Evolutionary conservation across 2,329 filamentous ascomycete species (phyloP).

Genomic region (Fusarium proliferatum): DNA sequence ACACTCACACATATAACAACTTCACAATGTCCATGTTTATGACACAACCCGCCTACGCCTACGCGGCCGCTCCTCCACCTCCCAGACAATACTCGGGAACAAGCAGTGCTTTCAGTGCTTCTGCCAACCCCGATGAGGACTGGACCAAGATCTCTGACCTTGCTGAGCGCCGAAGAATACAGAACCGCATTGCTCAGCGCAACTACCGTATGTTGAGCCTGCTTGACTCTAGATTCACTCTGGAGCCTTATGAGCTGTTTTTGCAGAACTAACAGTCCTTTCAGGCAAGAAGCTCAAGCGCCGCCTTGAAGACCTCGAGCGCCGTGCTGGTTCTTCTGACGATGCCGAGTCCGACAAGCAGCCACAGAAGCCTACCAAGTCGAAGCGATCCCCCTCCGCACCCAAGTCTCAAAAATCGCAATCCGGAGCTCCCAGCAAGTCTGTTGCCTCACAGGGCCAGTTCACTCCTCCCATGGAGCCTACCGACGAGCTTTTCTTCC

Average conservation of each 20-base stretch:
- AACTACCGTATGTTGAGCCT: conserved; percentile 82
- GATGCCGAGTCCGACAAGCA: conserved; percentile 56
- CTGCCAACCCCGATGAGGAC: conserved; percentile 95
- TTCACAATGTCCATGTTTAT: conserved; percentile 52
- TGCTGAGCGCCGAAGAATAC: conserved; percentile 91
- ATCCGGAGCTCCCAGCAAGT: conserved; percentile 48
- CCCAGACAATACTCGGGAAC: conserved; percentile 79
- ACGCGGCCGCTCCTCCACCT: conserved; percentile 48
- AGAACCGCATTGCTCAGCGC: conserved; percentile 97
- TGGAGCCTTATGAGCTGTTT: background rate
- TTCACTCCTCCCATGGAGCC: conserved; percentile 70
- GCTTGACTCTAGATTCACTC: conserved; percentile 2
- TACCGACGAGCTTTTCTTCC: conserved; percentile 75
- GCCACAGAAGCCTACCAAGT: conserved; percentile 44
- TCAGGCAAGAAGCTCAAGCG: conserved; percentile 93
- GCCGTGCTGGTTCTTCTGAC: conserved; percentile 71
- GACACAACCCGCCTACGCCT: conserved; percentile 50
- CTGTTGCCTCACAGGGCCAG: conserved; percentile 61
- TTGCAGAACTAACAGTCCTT: conserved; percentile 25
- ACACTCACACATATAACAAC: conserved; percentile 18
- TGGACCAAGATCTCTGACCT: conserved; percentile 99
- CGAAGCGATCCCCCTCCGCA: conserved; percentile 47
- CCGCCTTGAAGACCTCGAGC: conserved; percentile 85
- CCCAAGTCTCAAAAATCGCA: conserved; percentile 48
- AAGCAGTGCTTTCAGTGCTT: conserved; percentile 94